Evolutionary conservation across 805 yeast species (phyloP), one percentile per base, ranked within the genome.

Genomic region (Saccharomycopsis sp.): DNA sequence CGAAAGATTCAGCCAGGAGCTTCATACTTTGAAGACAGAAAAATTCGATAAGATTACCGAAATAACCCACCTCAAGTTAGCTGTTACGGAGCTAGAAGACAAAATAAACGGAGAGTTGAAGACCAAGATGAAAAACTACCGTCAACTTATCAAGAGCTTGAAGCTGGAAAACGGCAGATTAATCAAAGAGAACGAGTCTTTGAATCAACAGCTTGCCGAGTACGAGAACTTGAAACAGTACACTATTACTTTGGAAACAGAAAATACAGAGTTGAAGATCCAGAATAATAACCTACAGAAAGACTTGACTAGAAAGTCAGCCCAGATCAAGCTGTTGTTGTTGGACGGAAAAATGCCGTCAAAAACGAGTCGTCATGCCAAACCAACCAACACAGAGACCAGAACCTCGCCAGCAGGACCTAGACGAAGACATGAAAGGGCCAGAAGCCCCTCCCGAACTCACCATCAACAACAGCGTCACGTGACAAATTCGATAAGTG

Each of bases 11-110:
- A 54, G 53, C 17, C 52, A 20, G 38, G 58, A 60, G 44, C 50
- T 58, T 15, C 51, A 55, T n/a, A 35, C 41, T 8, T 52, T 60
- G 54, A 58, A 56, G 29, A 50, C 34, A 14, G 63, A 60, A 17
- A 60, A 60, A 23, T 60, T 60, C 55, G 60, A 60, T 19, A 57
- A 60, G 19, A 60, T 60, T 15, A 52, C 56, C 17, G 61, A 60
- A 34, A 23, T 55, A 42, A 60, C 61, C n/a, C 29, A 52, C 25
- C 22, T 60, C 22, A 60, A 55, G 55, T 47, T 60, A 14, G 55
- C 24, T 24, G 24, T 60, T 22, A 42, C 25, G 23, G 41, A 56
- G 20, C 25, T 57, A 12, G 62, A 59, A 49, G 52, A 22, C 12
- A 53, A 25, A 24, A 57, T 59, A 23, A 35, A 29, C 9, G 12